A percentile compares a stretch with the other conserved stretches of the same genome.
Conservation (phyloP, 2,329 filamentous ascomycete genomes). For the Plectosphaerella plurivora region DNA sequence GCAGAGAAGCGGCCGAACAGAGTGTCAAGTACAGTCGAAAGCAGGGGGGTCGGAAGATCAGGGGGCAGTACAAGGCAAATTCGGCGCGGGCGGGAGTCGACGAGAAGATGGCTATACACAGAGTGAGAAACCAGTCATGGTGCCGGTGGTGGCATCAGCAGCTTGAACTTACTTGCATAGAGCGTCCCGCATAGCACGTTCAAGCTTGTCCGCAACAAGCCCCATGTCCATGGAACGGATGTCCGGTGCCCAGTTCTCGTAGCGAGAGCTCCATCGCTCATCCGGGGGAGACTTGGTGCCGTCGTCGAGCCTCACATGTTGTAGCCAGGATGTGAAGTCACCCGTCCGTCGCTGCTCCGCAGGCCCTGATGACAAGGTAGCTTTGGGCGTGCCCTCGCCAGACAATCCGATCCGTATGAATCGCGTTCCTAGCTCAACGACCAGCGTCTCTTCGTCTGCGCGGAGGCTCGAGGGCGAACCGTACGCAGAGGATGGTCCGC, state of each 20-base stretch:
- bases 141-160: background rate
- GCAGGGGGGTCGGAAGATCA: conserved; percentile 68
- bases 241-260: conserved; percentile 78
- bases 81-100: conserved; percentile 72
- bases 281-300: conserved; percentile 41
- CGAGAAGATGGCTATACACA: conserved; percentile 37
- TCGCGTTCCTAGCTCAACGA: conserved; percentile 79
- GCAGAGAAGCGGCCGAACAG: conserved; percentile 78
- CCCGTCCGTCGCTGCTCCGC: conserved; percentile 73
- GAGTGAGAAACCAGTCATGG: background rate
- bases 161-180: conserved; percentile 62
- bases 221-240: conserved; percentile 69
- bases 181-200: conserved; percentile 73
- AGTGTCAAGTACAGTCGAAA: conserved; percentile 71
- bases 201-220: conserved; percentile 80
- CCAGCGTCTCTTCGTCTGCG: conserved; percentile 77
- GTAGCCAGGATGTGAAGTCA: conserved; percentile 71
- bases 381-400: conserved; percentile 75
- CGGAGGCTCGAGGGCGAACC: conserved; percentile 58
- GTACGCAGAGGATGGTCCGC: conserved; percentile 49
- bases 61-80: conserved; percentile 74
- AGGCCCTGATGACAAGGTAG: conserved; percentile 64
- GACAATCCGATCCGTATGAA: conserved; percentile 81
- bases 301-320: conserved; percentile 37
- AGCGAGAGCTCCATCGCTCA: conserved; percentile 55